Base-by-base conservation (phyloP, 345 rosid species). In the Xanthoceras sorbifolium region DNA sequence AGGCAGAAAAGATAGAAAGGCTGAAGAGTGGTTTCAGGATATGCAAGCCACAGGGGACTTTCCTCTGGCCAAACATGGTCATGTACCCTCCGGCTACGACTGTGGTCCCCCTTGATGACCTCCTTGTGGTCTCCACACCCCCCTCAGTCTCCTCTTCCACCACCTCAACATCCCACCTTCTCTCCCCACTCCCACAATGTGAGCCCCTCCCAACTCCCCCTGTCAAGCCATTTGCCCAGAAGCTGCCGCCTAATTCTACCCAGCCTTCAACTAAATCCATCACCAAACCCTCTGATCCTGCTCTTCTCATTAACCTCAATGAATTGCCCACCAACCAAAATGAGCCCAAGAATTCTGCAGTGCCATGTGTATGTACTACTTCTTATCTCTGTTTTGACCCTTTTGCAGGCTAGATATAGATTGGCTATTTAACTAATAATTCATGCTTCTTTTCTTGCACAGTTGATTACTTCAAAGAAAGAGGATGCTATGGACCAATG, bases 11-110 rank as follows among this genome's bases (percentile, higher is more conserved):
- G 82, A 82, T 82, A 76, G 77, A 87, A 72, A 82, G 97, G 82
- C 86, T 88, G 77, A 93, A 84, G 84, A 89, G 89, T 71, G 97
- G 94, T 61, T 93, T 96, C 88, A 88, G 87, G 77, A 81, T 93
- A 76, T 96, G 97, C 89, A 92, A 81, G 79, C 98, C 98, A 17
- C 86, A 83, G 62, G 94, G 90, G 71, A 88, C 82, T 69, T 92
- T 91, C 83, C 81, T 91, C 74, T 93, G 94, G 97, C 97, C 98
- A 36, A 84, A 81, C 84, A 82, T 77, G 83, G 71, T 78, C 9
- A 6, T 77, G 2, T 76, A 85, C 67, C 79, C 84, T 28, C 68
- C 20, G 42, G 25, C 79, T 59, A 86, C 80, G 28, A 77, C 46
- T 55, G 72, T 67, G 44, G 80, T 78, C 63, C 87, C 80, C 17